These are phyloP conservation scores for Boletus albobrunnescens DNA, from an alignment of 1,284 basidiomycete genomes.

Conservation along the genomic window DNA sequence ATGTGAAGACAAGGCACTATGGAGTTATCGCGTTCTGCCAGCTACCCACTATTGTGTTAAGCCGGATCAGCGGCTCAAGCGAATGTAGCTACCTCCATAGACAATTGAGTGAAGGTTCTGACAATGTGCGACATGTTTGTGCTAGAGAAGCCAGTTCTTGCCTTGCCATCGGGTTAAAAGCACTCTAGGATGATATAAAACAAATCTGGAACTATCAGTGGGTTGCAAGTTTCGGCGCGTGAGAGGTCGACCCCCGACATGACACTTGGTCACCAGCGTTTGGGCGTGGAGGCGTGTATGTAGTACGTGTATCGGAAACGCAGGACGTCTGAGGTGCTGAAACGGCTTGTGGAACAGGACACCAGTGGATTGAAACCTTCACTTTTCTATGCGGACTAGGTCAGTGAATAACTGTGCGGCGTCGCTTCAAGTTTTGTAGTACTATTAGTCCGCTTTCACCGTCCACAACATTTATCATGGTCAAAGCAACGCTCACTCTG, in stretches of 20 bases:
- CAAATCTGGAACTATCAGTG: conserved; percentile 11
- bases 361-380: too few relatives aligned
- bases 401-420: too few relatives aligned
- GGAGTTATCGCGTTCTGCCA: not conserved
- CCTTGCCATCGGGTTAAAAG: not conserved
- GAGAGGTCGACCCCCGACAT: not conserved
- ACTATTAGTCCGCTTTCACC: too few relatives aligned
- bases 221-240: not conserved
- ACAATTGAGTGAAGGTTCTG: conserved; percentile 12
- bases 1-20: not conserved
- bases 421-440: too few relatives aligned
- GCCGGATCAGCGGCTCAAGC: conserved; percentile 17
- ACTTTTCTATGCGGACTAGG: not conserved
- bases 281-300: too few relatives aligned
- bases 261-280: too few relatives aligned
- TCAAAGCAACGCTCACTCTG: conserved; percentile 2
- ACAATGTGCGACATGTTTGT: conserved; percentile 2
- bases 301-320: too few relatives aligned
- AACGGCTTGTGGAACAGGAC: too few relatives aligned
- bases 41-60: conserved; percentile 1
- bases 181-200: conserved; percentile 10
- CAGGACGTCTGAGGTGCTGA: not conserved
- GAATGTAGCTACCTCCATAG: conserved; percentile 14
- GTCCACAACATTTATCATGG: not conserved
- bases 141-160: not conserved